Percentiles rank a stretch among this genome's conserved stretches.
Evolutionary conservation across 331 rosid species (phyloP).

Genomic region (Prunus yedoensis): DNA sequence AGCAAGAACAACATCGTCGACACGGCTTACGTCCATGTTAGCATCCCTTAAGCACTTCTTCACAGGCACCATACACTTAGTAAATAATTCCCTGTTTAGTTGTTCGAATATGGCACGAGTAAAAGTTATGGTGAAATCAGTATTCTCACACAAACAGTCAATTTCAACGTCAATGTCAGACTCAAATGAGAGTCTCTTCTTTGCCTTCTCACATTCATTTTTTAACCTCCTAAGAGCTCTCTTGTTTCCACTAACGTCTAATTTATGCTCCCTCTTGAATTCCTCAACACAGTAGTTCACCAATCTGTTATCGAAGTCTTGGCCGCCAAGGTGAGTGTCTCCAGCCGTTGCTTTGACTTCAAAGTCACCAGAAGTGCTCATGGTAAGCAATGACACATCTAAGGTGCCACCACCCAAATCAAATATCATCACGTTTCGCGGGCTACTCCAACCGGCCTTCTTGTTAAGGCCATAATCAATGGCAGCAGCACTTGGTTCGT

Average conservation of each 20-base stretch:
- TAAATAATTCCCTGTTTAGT: neutral
- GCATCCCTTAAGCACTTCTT: neutral
- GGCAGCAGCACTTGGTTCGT: slow-evolving; percentile 1
- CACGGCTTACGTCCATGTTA: neutral
- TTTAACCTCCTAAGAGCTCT: neutral
- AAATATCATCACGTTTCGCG: neutral
- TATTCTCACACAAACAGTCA: neutral
- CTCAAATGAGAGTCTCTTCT: neutral
- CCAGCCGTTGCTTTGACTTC: neutral
- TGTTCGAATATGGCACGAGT: neutral
- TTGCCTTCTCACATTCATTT: slow-evolving; percentile 1
- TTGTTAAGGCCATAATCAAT: neutral
- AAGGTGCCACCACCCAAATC: neutral
- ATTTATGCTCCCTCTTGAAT: neutral
- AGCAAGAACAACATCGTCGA: neutral
- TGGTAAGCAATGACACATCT: neutral
- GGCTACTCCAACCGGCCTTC: neutral
- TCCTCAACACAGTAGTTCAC: neutral
- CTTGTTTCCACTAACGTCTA: neutral
- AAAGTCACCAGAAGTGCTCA: neutral
- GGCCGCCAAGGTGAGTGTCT: neutral
- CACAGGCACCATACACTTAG: neutral
- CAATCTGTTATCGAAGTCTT: neutral
- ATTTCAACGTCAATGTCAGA: neutral
- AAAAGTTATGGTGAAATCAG: neutral